Conservation (phyloP, 352 stramenopile genomes). For the Globisporangium nagaii region DNA sequence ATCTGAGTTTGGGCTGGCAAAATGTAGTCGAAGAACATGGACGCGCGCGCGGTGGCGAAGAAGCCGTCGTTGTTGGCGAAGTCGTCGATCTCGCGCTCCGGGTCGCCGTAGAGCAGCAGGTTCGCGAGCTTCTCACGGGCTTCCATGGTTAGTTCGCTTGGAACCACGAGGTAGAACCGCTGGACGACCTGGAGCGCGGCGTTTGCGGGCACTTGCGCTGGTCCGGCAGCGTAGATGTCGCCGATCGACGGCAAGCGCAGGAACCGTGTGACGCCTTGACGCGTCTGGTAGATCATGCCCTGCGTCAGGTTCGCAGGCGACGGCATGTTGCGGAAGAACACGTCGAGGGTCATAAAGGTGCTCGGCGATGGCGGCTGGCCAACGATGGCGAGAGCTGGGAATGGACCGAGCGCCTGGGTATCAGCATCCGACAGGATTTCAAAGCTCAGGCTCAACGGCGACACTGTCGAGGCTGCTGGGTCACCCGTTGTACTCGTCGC, state of each 20-base stretch:
- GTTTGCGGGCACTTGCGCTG: slow-evolving; percentile 13
- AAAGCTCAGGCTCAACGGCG: slow-evolving; percentile 1
- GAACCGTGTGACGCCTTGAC: slow-evolving; percentile 35
- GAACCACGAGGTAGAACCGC: slow-evolving; percentile 27
- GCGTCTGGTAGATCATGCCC: slow-evolving; percentile 40
- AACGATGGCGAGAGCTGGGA: slow-evolving; percentile 8
- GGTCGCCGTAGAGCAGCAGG: slow-evolving; percentile 39
- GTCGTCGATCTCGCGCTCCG: slow-evolving; percentile 15
- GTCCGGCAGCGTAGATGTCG: slow-evolving; percentile 18
- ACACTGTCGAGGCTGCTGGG: not conserved
- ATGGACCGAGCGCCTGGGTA: slow-evolving; percentile 18
- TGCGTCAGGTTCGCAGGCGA: slow-evolving; percentile 24
- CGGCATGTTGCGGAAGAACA: slow-evolving; percentile 41
- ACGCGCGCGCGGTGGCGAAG: slow-evolving; percentile 11
- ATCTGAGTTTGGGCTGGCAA: not conserved
- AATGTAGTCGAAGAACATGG: slow-evolving; percentile 49
- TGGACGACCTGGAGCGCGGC: slow-evolving; percentile 41
- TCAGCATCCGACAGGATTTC: slow-evolving; percentile 10
- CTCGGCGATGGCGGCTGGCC: slow-evolving; percentile 1
- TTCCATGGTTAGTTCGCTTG: slow-evolving; percentile 14
- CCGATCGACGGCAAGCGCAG: slow-evolving; percentile 21
- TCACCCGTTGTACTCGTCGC: not conserved
- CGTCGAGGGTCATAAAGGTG: slow-evolving; percentile 30
- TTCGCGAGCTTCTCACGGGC: slow-evolving; percentile 30
- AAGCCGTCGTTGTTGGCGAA: slow-evolving; percentile 8